These are phyloP conservation scores for Lachnellula subtilissima DNA, from an alignment of 2,329 filamentous ascomycete species.

Conservation along the genomic window DNA sequence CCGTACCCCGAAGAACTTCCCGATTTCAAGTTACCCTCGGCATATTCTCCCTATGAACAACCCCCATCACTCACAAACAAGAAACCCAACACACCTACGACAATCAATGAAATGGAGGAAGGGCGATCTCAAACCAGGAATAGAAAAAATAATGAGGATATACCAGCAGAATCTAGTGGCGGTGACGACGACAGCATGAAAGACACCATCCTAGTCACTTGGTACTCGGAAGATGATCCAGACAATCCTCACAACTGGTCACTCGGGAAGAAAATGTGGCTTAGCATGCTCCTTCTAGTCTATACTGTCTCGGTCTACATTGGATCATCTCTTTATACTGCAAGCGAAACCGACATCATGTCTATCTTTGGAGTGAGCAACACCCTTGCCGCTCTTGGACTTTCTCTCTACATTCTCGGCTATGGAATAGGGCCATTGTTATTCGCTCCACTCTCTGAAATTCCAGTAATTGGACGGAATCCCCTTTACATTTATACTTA, in stretches of 20 bases:
- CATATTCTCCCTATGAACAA: not conserved
- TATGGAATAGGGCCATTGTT: constrained; percentile 59
- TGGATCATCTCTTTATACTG: constrained; percentile 42
- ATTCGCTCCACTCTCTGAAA: constrained; percentile 61
- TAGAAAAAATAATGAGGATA: not conserved
- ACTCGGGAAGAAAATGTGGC: constrained; percentile 36
- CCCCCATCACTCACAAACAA: not conserved
- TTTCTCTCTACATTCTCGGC: constrained; percentile 57
- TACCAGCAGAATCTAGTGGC: not conserved
- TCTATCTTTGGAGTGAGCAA: constrained; percentile 47
- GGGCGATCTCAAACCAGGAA: not conserved
- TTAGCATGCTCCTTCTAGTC: constrained; percentile 41
- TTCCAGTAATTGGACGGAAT: constrained; percentile 61
- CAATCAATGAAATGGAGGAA: not conserved
- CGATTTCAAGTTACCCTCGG: not conserved
- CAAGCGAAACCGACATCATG: constrained; percentile 43
- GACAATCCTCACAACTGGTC: constrained; percentile 51
- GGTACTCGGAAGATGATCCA: constrained; percentile 48
- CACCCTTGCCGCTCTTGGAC: constrained; percentile 48
- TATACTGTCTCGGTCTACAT: constrained; percentile 55
- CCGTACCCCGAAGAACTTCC: not conserved
- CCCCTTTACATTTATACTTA: constrained; percentile 62
- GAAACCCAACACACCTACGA: not conserved
- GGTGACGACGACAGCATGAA: not conserved
- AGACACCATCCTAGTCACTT: constrained; percentile 42